These are phyloP conservation scores for Colletotrichum theobromicola DNA, from an alignment of 2,329 filamentous ascomycete genomes.

Conservation along the genomic window DNA sequence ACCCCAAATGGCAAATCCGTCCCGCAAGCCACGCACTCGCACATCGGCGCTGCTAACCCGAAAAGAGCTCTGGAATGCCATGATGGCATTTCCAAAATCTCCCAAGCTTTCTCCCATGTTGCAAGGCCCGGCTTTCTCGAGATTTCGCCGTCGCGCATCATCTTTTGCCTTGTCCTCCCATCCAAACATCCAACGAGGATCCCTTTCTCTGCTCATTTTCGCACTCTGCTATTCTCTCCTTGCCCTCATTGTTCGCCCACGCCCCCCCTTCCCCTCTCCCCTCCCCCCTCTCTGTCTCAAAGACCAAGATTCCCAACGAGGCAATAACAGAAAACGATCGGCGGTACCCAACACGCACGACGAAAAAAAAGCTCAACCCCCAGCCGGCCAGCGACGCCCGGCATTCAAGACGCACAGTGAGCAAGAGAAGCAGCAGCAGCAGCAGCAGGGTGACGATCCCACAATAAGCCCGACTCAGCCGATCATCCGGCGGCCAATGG, in stretches of 20 bases:
- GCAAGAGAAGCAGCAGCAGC: neutral
- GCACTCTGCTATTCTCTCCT: neutral
- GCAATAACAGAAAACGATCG: conserved; percentile 12
- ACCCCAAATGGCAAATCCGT: neutral
- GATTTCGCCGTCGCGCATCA: neutral
- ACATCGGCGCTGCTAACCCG: neutral
- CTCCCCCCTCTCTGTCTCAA: neutral
- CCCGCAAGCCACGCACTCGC: neutral
- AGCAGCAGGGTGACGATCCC: conserved; percentile 10
- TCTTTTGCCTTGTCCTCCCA: neutral
- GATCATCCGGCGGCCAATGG: conserved; percentile 1
- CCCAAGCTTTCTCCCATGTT: neutral
- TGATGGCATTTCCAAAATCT: conserved; percentile 8
- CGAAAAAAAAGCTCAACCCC: neutral
- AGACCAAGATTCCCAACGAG: neutral
- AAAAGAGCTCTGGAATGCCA: conserved; percentile 2
- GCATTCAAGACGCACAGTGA: neutral
- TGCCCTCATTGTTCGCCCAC: neutral
- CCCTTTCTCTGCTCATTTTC: neutral
- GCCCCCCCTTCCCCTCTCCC: neutral
- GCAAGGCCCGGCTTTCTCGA: neutral
- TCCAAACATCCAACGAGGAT: neutral
- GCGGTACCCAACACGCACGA: conserved; percentile 5
- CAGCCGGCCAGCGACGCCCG: neutral
- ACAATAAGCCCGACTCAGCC: conserved; percentile 19